These are phyloP conservation scores for Endocalyx cinctus DNA, from an alignment of 2,329 filamentous ascomycete species.

Conservation along the genomic window DNA sequence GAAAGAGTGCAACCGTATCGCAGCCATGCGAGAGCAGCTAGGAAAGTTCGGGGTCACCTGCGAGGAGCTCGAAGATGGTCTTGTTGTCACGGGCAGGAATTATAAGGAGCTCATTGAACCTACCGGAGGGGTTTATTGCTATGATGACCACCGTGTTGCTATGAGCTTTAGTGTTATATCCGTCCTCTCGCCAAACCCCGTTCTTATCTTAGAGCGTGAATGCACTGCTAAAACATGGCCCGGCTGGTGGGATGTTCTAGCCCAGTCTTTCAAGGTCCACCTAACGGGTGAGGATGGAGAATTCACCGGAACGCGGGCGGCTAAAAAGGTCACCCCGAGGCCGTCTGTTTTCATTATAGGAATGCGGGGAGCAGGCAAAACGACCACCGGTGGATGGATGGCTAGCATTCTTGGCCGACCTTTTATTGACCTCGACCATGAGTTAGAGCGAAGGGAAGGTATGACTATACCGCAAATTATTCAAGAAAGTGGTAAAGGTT, in stretches of 20 bases:
- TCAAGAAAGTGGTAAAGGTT: slow-evolving; percentile 60
- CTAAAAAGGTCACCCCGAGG: slow-evolving; percentile 36
- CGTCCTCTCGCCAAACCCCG: slow-evolving; percentile 63
- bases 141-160: slow-evolving; percentile 94
- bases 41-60: slow-evolving; percentile 89
- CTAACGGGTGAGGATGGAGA: slow-evolving; percentile 68
- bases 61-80: slow-evolving; percentile 89
- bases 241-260: slow-evolving; percentile 93
- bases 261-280: slow-evolving; percentile 68
- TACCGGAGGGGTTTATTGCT: slow-evolving; percentile 74
- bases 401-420: slow-evolving; percentile 69
- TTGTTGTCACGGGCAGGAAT: slow-evolving; percentile 60
- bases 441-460: slow-evolving; percentile 70
- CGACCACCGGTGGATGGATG: slow-evolving; percentile 85
- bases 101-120: slow-evolving; percentile 48
- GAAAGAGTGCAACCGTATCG: slow-evolving; percentile 96
- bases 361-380: slow-evolving; percentile 96
- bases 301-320: slow-evolving; percentile 20
- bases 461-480: slow-evolving; percentile 86
- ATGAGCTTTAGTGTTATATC: slow-evolving; percentile 97
- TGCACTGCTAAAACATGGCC: slow-evolving; percentile 98
- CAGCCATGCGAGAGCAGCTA: slow-evolving; percentile 90
- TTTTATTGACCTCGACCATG: slow-evolving; percentile 81
- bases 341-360: slow-evolving; percentile 90
- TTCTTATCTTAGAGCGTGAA: slow-evolving; percentile 81